Conservation (phyloP, 1,284 basidiomycete genomes). For the Rugosomyces carneus region DNA sequence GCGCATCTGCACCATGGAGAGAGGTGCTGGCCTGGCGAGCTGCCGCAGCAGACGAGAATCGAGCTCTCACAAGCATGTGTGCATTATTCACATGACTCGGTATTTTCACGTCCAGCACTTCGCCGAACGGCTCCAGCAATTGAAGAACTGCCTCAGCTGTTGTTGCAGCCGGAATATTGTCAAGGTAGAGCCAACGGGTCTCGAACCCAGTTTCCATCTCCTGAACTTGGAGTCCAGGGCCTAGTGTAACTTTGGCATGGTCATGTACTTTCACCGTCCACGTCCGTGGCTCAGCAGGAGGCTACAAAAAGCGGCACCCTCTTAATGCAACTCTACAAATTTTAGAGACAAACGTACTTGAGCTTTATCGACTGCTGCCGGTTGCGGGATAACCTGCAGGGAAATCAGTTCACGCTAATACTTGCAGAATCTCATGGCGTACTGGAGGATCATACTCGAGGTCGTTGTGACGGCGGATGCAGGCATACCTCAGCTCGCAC, state of each 20-base stretch:
- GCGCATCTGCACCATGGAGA: slow-evolving; percentile 39
- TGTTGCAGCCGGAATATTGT: slow-evolving; percentile 29
- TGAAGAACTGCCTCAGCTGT: slow-evolving; percentile 20
- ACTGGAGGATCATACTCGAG: slow-evolving; percentile 24
- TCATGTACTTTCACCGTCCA: slow-evolving; percentile 28
- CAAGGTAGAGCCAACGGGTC: slow-evolving; percentile 35
- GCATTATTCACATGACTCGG: slow-evolving; percentile 18
- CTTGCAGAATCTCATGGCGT: background rate
- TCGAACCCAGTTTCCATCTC: slow-evolving; percentile 43
- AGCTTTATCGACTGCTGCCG: background rate
- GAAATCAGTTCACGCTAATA: background rate
- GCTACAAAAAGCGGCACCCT: background rate
- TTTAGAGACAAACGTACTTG: background rate
- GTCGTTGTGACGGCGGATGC: slow-evolving; percentile 18
- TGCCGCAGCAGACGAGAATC: slow-evolving; percentile 38
- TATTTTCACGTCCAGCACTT: slow-evolving; percentile 34
- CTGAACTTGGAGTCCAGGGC: slow-evolving; percentile 36
- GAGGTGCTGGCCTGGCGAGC: slow-evolving; percentile 42
- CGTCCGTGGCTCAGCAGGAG: background rate
- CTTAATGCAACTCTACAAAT: background rate
- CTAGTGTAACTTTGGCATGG: slow-evolving; percentile 34
- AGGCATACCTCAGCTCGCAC: slow-evolving; percentile 12
- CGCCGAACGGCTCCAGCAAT: slow-evolving; percentile 37
- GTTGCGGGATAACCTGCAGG: background rate
- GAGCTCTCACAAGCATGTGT: slow-evolving; percentile 32